Evolutionary conservation across 2,329 filamentous ascomycete species (phyloP).

Genomic region (Coniochaeta prunicola): DNA sequence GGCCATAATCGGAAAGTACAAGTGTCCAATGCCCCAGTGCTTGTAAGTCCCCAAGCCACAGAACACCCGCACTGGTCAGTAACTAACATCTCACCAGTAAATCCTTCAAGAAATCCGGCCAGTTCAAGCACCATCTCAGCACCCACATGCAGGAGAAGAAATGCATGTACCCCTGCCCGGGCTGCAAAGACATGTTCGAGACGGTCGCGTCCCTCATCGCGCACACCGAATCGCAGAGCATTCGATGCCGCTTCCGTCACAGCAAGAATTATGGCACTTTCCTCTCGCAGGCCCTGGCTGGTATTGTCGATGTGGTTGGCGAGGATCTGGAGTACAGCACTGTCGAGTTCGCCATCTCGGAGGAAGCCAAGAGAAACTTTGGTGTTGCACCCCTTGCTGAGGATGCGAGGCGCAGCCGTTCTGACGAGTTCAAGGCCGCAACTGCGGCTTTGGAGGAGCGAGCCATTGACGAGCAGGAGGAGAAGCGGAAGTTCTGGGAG

Average conservation of each 20-base stretch:
- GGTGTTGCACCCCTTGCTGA: background rate
- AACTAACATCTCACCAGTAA: background rate
- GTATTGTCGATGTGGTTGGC: background rate
- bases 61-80: background rate
- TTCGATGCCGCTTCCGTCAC: background rate
- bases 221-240: slow-evolving; percentile 1
- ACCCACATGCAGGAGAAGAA: background rate
- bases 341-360: background rate
- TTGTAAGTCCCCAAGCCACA: background rate
- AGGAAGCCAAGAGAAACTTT: background rate
- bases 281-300: background rate
- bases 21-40: background rate
- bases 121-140: background rate
- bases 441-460: background rate
- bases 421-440: background rate
- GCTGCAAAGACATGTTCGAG: background rate
- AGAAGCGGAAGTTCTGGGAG: background rate
- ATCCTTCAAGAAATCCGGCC: slow-evolving; percentile 1
- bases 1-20: background rate
- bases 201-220: background rate
- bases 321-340: background rate
- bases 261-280: background rate
- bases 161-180: background rate
- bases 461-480: background rate
- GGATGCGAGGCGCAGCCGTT: background rate